A percentile compares a stretch with the other conserved stretches of the same genome.
phyloP scores from a whole-genome alignment of 441 rosid species.

The Jatropha multifida region DNA sequence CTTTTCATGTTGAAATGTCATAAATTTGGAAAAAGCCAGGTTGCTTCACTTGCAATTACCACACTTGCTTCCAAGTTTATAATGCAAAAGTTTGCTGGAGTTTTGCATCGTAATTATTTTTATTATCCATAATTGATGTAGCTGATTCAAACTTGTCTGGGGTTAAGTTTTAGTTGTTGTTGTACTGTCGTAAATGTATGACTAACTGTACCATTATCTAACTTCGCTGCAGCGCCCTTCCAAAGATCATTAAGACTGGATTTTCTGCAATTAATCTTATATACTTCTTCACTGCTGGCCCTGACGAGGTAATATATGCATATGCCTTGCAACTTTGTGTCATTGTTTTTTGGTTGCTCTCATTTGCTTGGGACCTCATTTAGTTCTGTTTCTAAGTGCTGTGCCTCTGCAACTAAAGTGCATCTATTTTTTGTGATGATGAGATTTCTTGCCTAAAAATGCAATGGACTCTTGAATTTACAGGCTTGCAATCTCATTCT shows the following conservation, averaged over 20 bases:
- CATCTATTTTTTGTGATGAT: not conserved
- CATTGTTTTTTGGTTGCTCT: constrained; percentile 9
- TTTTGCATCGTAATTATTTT: not conserved
- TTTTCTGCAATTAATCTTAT: constrained; percentile 95
- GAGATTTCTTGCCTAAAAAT: not conserved
- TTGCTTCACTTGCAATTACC: not conserved
- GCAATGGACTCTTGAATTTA: not conserved
- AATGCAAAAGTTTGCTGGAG: not conserved
- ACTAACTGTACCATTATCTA: constrained; percentile 15
- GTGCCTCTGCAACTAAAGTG: not conserved
- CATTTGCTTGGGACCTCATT: not conserved
- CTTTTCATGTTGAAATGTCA: not conserved
- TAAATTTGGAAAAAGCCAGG: not conserved
- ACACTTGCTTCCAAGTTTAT: not conserved
- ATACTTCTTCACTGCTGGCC: constrained; percentile 97
- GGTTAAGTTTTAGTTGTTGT: not conserved
- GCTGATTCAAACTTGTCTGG: too few species aligned
- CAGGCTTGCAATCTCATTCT: too few species aligned
- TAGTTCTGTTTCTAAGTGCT: too few species aligned
- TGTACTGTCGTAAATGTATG: not conserved
- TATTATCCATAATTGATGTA: too few species aligned
- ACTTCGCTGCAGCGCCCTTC: constrained; percentile 69
- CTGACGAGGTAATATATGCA: constrained; percentile 72
- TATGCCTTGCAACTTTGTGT: not conserved
- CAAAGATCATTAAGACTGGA: constrained; percentile 97